phyloP scores from a whole-genome alignment of 805 yeast species.

The Ogataea angusta region DNA sequence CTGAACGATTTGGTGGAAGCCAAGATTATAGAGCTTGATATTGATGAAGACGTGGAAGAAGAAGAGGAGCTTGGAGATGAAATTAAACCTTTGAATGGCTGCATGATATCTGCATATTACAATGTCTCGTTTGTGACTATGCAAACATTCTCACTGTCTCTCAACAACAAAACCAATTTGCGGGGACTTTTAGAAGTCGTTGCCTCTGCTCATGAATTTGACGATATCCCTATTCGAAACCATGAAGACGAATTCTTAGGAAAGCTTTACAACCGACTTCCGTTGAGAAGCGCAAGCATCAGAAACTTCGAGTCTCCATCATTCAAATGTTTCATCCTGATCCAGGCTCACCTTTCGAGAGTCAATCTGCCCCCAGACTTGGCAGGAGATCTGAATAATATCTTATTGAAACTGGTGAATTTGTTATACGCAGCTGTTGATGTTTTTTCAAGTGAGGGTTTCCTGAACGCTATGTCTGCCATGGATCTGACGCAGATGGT shows the following conservation, averaged over 20 bases:
- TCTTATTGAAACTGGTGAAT: constrained; percentile 48
- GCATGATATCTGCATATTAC: constrained; percentile 74
- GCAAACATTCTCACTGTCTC: constrained; percentile 50
- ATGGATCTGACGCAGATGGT: constrained; percentile 90
- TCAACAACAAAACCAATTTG: constrained; percentile 55
- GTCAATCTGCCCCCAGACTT: constrained; percentile 60
- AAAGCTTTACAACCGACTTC: constrained; percentile 56
- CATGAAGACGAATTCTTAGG: constrained; percentile 51
- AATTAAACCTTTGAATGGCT: constrained; percentile 62
- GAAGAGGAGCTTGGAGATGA: constrained; percentile 38
- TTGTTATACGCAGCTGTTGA: constrained; percentile 71
- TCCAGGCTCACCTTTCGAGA: constrained; percentile 82
- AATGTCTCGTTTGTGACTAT: constrained; percentile 63
- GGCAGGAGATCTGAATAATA: constrained; percentile 48
- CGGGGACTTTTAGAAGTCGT: constrained; percentile 62
- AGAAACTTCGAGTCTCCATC: constrained; percentile 46
- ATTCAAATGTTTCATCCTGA: constrained; percentile 66
- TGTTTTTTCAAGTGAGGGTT: constrained; percentile 74
- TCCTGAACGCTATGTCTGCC: constrained; percentile 69
- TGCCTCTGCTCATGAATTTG: constrained; percentile 71
- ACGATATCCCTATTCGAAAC: constrained; percentile 54
- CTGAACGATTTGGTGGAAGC: constrained; percentile 60
- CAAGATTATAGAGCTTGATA: constrained; percentile 58
- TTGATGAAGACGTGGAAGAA: constrained; percentile 36
- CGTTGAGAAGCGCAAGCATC: constrained; percentile 47